phyloP scores from a whole-genome alignment of 2,329 filamentous ascomycete species.

The Macroventuria anomochaeta region DNA sequence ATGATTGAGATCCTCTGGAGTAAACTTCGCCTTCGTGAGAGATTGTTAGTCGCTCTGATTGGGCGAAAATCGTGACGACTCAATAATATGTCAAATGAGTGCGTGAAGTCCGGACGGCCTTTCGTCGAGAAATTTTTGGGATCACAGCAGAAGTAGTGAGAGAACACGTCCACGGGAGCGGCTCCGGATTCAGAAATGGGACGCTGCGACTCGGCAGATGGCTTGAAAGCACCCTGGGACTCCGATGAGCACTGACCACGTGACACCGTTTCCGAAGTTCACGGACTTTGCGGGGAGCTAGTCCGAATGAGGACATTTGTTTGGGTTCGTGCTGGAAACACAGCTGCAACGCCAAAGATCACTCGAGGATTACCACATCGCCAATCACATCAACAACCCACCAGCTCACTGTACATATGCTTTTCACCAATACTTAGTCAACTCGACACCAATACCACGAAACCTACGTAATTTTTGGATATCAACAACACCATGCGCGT shows the following conservation, averaged over 20 bases:
- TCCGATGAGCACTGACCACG: slow-evolving; percentile 5
- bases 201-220: slow-evolving; percentile 13
- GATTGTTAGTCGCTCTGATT: not conserved
- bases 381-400: slow-evolving; percentile 10
- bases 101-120: not conserved
- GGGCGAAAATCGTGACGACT: not conserved
- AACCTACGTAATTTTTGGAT: not conserved
- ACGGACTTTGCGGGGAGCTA: slow-evolving; percentile 1
- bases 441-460: not conserved
- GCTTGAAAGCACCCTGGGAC: not conserved
- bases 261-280: slow-evolving; percentile 5
- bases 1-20: not conserved
- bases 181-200: slow-evolving; percentile 2
- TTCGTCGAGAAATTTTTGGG: not conserved
- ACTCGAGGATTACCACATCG: not conserved
- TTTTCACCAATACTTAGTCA: slow-evolving; percentile 20
- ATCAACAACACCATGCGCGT: slow-evolving; percentile 47
- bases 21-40: not conserved
- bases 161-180: slow-evolving; percentile 5
- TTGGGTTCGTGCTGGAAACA: slow-evolving; percentile 1
- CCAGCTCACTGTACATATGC: slow-evolving; percentile 23
- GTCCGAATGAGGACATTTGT: slow-evolving; percentile 12
- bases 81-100: slow-evolving; percentile 2
- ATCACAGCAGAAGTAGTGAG: slow-evolving; percentile 6
- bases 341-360: slow-evolving; percentile 6